A percentile compares a stretch with the other conserved stretches of the same genome.
phyloP scores from a whole-genome alignment of 2,329 filamentous ascomycete genomes.

The Fusarium hostae region DNA sequence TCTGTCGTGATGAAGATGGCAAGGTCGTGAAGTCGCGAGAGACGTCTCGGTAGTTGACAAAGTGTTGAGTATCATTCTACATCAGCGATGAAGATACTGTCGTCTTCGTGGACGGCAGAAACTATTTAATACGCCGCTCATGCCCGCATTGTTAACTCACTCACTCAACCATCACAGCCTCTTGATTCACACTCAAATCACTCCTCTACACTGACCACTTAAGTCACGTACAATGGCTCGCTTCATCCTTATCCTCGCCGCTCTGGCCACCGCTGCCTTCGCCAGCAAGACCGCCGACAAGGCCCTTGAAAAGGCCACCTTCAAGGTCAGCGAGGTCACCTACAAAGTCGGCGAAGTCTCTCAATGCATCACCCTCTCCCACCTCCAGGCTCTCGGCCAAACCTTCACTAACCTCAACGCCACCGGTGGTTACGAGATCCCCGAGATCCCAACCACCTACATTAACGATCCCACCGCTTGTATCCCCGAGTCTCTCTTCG shows the following conservation, averaged over 20 bases:
- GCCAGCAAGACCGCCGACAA: not conserved
- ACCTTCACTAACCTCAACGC: slow-evolving; percentile 10
- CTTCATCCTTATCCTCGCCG: slow-evolving; percentile 4
- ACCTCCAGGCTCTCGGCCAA: slow-evolving; percentile 24
- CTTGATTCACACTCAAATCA: not conserved
- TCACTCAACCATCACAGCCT: not conserved
- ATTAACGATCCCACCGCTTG: slow-evolving; percentile 20
- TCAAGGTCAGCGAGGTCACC: not conserved
- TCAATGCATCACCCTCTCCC: slow-evolving; percentile 16
- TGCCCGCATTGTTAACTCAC: not conserved
- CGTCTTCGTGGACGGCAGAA: not conserved
- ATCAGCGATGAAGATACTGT: no score
- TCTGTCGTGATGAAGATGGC: not conserved
- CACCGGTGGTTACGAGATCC: not conserved
- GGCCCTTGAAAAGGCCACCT: not conserved
- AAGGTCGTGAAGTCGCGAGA: not conserved
- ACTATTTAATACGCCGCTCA: not conserved
- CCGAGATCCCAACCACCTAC: slow-evolving; percentile 6
- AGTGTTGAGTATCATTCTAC: no score
- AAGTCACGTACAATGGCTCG: not conserved
- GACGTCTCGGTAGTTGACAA: not conserved
- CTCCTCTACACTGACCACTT: not conserved
- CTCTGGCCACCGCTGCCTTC: not conserved
- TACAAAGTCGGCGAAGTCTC: slow-evolving; percentile 2
- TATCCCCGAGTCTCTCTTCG: slow-evolving; percentile 23